Percentiles rank a stretch among this genome's conserved stretches.
Conservation (phyloP, 148 eudicot species). For the Diospyros kaki region DNA sequence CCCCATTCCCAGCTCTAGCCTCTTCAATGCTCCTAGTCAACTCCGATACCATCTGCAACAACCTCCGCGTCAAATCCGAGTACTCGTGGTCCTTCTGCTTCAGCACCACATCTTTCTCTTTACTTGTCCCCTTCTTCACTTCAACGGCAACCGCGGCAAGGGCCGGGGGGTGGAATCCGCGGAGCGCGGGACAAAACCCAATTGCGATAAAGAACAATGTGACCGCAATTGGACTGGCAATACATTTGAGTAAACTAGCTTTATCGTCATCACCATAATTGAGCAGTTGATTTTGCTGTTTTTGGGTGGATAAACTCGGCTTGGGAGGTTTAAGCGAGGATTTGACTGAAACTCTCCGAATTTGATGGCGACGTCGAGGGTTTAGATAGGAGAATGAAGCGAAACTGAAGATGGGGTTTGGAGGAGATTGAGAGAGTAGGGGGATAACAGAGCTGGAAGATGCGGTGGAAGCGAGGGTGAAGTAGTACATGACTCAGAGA, state of each 20-base stretch:
- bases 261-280: neutral
- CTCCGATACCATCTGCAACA: conserved; percentile 42
- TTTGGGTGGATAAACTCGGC: neutral
- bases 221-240: conserved; percentile 39
- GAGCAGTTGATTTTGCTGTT: neutral
- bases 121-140: conserved; percentile 25
- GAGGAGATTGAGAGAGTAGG: neutral
- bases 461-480: conserved; percentile 3
- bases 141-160: conserved; percentile 33
- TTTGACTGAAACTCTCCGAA: conserved; percentile 8
- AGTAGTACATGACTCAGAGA: conserved; percentile 13
- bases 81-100: conserved; percentile 49
- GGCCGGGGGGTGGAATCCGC: conserved; percentile 35
- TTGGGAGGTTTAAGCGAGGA: conserved; percentile 10
- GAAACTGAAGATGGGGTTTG: conserved; percentile 1
- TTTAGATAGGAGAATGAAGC: conserved; percentile 1
- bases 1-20: conserved; percentile 38
- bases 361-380: conserved; percentile 4
- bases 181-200: conserved; percentile 37
- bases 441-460: neutral
- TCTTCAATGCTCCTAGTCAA: conserved; percentile 50
- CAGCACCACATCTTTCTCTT: conserved; percentile 20
- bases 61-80: conserved; percentile 40
- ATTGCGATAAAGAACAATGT: conserved; percentile 47
- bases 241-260: neutral